A percentile compares a stretch with the other conserved stretches of the same genome.
Conservation (phyloP, 1,284 basidiomycete species). For the Sanguinoderma infundibulare region DNA sequence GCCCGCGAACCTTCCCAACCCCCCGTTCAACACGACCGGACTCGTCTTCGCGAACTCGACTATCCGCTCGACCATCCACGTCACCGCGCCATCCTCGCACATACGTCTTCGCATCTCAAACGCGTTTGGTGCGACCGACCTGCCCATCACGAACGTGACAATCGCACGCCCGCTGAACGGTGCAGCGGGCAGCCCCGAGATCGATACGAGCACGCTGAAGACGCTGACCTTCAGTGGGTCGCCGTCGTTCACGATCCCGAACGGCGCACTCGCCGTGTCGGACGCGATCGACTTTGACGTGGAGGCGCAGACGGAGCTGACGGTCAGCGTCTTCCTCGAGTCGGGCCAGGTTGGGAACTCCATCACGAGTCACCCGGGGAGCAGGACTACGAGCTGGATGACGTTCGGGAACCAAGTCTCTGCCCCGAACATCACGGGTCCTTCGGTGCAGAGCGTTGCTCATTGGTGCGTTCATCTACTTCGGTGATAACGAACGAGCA, state of each 20-base stretch:
- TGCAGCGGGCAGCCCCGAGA: conserved; percentile 40
- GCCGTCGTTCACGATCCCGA: conserved; percentile 44
- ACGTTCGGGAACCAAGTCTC: conserved; percentile 43
- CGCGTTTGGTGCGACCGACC: conserved; percentile 46
- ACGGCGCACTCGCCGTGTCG: conserved; percentile 49
- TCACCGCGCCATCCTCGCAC: conserved; percentile 42
- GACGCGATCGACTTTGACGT: conserved; percentile 48
- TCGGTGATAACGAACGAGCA: neutral
- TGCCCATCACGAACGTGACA: conserved; percentile 49
- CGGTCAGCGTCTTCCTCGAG: conserved; percentile 45
- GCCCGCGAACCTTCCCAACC: conserved; percentile 44
- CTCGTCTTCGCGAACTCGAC: conserved; percentile 50
- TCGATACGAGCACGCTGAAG: conserved; percentile 40
- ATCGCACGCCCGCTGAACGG: conserved; percentile 45
- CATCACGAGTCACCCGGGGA: conserved; percentile 55
- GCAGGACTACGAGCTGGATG: conserved; percentile 50
- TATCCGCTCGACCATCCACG: conserved; percentile 51
- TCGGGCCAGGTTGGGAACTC: conserved; percentile 44
- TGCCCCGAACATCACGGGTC: conserved; percentile 39
- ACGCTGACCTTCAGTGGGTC: conserved; percentile 49
- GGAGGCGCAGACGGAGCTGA: conserved; percentile 41
- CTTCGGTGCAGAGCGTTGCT: conserved; percentile 35
- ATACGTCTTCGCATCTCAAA: conserved; percentile 54
- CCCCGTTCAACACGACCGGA: conserved; percentile 43
- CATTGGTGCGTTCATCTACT: conserved; percentile 42